These are phyloP conservation scores for Solanum appendiculatum DNA, from an alignment of 257 asterid species.

Conservation along the genomic window DNA sequence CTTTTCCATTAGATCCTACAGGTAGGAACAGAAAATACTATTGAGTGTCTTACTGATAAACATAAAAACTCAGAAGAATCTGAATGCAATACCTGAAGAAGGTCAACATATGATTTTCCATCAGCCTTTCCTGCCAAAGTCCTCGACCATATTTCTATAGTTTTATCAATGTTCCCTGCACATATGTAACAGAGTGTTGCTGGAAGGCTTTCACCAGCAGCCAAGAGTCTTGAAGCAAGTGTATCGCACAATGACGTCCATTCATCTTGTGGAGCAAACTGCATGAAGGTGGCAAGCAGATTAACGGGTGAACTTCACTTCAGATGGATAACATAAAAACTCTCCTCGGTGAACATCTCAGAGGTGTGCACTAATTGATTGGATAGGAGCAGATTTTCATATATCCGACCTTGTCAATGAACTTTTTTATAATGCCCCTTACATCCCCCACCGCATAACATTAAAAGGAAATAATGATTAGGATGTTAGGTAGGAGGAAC, in stretches of 20 bases:
- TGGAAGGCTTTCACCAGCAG: slow-evolving; percentile 70
- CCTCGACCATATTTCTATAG: slow-evolving; percentile 91
- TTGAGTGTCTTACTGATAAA: slow-evolving; percentile 3
- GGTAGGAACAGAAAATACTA: slow-evolving; percentile 2
- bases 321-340: not conserved
- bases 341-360: not conserved
- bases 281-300: slow-evolving; percentile 13
- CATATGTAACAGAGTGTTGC: slow-evolving; percentile 88
- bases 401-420: not conserved
- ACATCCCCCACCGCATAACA: not conserved
- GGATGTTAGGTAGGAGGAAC: slow-evolving; percentile 12
- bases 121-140: slow-evolving; percentile 51
- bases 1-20: slow-evolving; percentile 95
- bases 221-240: slow-evolving; percentile 83
- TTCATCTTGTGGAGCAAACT: slow-evolving; percentile 84
- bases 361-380: not conserved
- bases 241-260: slow-evolving; percentile 79
- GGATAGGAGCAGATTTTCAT: not conserved
- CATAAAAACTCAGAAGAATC: not conserved
- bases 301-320: not conserved
- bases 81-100: slow-evolving; percentile 54
- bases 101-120: slow-evolving; percentile 76
- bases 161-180: slow-evolving; percentile 92
- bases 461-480: not conserved
- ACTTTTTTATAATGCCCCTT: not conserved